phyloP scores from a whole-genome alignment of 2,329 filamentous ascomycete genomes.

The Pseudopithomyces chartarum region DNA sequence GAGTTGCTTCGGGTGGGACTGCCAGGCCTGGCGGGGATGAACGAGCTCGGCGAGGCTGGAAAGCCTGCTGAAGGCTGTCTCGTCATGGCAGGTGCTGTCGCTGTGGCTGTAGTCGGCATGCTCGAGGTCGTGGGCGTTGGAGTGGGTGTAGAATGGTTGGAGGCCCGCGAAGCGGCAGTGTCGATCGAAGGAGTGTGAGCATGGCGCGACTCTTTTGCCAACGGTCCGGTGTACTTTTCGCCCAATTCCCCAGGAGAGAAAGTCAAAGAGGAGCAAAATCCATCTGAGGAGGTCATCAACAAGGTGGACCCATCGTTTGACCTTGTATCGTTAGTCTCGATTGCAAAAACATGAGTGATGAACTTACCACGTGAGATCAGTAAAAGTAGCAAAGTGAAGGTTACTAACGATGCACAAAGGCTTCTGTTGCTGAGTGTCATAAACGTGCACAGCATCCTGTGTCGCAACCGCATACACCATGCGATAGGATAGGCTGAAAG shows the following conservation, averaged over 20 bases:
- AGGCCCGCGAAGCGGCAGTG: constrained; percentile 48
- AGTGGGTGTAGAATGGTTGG: constrained; percentile 70
- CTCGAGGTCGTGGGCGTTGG: constrained; percentile 70
- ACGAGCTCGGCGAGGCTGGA: constrained; percentile 63
- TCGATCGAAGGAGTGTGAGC: constrained; percentile 48
- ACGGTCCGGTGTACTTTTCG: constrained; percentile 74
- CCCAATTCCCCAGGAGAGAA: constrained; percentile 86
- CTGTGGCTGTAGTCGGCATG: constrained; percentile 59
- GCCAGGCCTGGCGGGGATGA: constrained; percentile 64
- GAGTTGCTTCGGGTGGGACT: constrained; percentile 88
- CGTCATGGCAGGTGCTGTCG: constrained; percentile 44
- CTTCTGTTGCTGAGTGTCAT: constrained; percentile 95
- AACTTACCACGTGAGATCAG: constrained; percentile 88
- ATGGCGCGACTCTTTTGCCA: constrained; percentile 42
- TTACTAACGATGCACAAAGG: constrained; percentile 96
- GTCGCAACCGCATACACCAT: constrained; percentile 97
- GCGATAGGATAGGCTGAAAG: constrained; percentile 86
- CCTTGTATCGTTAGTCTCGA: constrained; percentile 52
- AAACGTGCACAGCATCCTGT: constrained; percentile 91
- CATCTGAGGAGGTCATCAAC: constrained; percentile 96
- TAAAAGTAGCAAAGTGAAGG: constrained; percentile 95
- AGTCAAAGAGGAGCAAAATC: constrained; percentile 91
- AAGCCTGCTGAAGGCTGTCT: constrained; percentile 58
- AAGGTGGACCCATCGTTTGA: constrained; percentile 77
- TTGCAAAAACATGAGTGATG: neutral